Percentiles rank a stretch among this genome's conserved stretches.
phyloP scores from a whole-genome alignment of 176 grass and related monocot species.

The Otatea glauca region DNA sequence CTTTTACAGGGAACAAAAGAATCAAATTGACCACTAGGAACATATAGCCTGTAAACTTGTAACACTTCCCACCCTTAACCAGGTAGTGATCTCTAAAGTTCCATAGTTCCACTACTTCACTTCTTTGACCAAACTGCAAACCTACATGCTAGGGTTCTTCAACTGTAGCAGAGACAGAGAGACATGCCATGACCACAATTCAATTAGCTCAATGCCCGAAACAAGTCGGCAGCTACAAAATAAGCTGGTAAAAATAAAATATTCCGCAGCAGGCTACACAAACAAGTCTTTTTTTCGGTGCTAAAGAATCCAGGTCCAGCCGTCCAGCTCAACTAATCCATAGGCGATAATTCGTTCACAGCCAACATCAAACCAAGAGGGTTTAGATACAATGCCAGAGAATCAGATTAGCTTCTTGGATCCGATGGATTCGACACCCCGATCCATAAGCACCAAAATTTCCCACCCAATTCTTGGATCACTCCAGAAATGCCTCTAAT shows the following conservation, averaged over 20 bases:
- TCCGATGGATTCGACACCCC: not conserved
- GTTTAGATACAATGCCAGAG: not conserved
- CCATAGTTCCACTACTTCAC: not conserved
- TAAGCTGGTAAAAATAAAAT: not conserved
- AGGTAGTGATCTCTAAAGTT: not conserved
- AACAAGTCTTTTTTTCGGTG: not conserved
- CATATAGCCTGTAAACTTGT: not conserved
- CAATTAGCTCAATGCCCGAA: not conserved
- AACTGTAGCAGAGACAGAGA: not conserved
- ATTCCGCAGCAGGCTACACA: not conserved
- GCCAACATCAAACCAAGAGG: not conserved
- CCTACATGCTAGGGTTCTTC: not conserved
- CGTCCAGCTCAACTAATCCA: slow-evolving; percentile 6
- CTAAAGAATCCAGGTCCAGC: slow-evolving; percentile 7
- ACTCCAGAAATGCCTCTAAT: not conserved
- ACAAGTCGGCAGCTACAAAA: not conserved
- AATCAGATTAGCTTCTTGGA: not conserved
- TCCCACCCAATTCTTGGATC: not conserved
- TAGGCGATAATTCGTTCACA: slow-evolving; percentile 10
- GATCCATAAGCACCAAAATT: not conserved
- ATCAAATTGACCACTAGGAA: not conserved
- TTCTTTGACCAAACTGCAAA: not conserved
- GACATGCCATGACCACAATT: not conserved
- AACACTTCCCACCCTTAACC: not conserved
- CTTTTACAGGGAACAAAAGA: not conserved